phyloP scores from a whole-genome alignment of 305 asterid genomes.

The Stenogyne calaminthoides region DNA sequence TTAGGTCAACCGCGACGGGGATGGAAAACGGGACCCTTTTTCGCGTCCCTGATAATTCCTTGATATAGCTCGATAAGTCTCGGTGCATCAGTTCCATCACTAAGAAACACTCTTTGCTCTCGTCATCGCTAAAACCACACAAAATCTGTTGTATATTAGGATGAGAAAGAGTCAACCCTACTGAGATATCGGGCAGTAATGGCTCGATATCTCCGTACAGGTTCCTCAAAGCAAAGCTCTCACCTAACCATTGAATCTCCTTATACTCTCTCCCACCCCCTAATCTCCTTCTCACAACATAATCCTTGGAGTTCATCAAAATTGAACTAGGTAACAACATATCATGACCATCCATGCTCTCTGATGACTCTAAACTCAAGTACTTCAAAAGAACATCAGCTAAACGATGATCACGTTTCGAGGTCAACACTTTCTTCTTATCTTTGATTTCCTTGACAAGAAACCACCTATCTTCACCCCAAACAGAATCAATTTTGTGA shows the following conservation, averaged over 20 bases:
- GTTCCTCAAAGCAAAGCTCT: conserved; percentile 75
- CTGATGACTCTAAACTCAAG: conserved; percentile 36
- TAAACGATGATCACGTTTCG: conserved; percentile 54
- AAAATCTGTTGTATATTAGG: conserved; percentile 73
- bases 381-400: conserved; percentile 61
- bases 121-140: no score
- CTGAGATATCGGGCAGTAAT: conserved; percentile 45
- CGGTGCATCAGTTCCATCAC: conserved; percentile 79
- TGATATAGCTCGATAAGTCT: conserved; percentile 64
- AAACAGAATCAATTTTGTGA: conserved; percentile 48
- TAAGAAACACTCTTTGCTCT: conserved; percentile 65
- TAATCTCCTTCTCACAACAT: conserved; percentile 66
- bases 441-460: conserved; percentile 53
- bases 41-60: conserved; percentile 65
- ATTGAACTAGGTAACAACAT: conserved; percentile 50
- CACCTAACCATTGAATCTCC: conserved; percentile 94
- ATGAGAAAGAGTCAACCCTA: conserved; percentile 63
- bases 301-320: conserved; percentile 65
- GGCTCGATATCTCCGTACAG: conserved; percentile 55
- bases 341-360: conserved; percentile 10
- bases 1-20: conserved; percentile 64
- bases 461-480: conserved; percentile 72
- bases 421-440: conserved; percentile 37
- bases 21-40: conserved; percentile 74
- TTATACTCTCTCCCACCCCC: conserved; percentile 71